Evolutionary conservation across 108 stramenopile species (phyloP), one percentile per base, ranked within the genome.

Genomic region (Asterionellopsis glacialis): DNA sequence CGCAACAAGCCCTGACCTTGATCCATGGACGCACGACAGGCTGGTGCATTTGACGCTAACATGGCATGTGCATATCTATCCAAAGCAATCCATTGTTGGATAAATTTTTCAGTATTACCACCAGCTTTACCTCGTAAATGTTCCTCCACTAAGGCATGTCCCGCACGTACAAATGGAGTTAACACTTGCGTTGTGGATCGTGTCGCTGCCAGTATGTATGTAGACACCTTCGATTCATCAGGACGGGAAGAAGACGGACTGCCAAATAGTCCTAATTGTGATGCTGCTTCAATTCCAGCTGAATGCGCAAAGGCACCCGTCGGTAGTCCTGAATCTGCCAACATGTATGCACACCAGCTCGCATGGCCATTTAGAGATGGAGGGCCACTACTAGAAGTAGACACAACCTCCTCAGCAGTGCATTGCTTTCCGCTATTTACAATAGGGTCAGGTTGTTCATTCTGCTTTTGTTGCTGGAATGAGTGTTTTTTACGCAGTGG

Each of bases 271-370:
- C 78, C 77, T 64, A 89, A 65, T 61, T 93, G 91, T 16, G 75
- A 50, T 14, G 91, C 91, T 12, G 79, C 79, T 79, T 93, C 91
- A 13, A 87, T 51, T 41, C 91, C 88, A 11, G 84, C 68, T 39
- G 91, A 93, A 72, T 93, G 91, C 1, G 91, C 91, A 74, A 93
- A 93, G 42, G 81, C 74, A 19, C 91, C 91, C 41, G 84, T 82
- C 13, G 91, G 91, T 38, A 93, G 72, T 21, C 69, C 60, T 2
- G 91, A 93, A 54, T 93, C 91, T 19, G 85, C 79, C 51, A 93
- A 59, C 67, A 80, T 68, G 22, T 59, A 67, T 6, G 75, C 53
- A 16, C 55, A 56, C 83, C 79, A 84, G 6, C 33, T 22, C 1
- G 25, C 23, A 12, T 49, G 65, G 3, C 26, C 9, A 19, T 19